phyloP scores from a whole-genome alignment of 2,329 filamentous ascomycete genomes.

The Diaporthe aspalathi region DNA sequence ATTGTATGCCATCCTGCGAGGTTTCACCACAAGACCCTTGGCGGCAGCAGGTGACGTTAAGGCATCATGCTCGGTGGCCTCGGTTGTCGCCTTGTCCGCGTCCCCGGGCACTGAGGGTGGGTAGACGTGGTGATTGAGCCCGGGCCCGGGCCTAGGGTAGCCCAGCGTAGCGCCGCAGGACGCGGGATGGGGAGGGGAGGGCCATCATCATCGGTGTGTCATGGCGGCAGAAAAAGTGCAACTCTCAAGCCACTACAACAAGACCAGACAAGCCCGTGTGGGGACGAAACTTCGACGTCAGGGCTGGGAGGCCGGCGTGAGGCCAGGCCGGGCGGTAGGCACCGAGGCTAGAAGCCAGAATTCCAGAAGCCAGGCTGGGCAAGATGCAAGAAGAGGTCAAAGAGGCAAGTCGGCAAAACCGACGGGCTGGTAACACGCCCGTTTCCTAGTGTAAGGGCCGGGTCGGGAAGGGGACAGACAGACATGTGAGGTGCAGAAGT shows the following conservation, averaged over 20 bases:
- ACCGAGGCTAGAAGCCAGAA: background rate
- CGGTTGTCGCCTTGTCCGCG: constrained; percentile 24
- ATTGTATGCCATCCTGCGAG: constrained; percentile 11
- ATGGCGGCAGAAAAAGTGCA: constrained; percentile 28
- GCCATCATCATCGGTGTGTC: constrained; percentile 30
- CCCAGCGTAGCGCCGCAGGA: constrained; percentile 11
- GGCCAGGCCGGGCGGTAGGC: background rate
- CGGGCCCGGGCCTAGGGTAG: constrained; percentile 1
- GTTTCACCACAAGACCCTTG: constrained; percentile 31
- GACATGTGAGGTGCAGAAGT: background rate
- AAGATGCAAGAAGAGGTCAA: background rate
- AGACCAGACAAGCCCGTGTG: constrained; percentile 4
- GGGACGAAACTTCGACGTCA: constrained; percentile 31
- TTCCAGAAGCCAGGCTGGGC: background rate
- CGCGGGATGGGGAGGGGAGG: background rate
- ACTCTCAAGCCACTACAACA: background rate
- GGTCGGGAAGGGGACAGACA: constrained; percentile 32
- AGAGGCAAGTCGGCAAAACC: constrained; percentile 21
- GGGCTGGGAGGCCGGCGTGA: constrained; percentile 19
- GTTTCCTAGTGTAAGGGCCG: constrained; percentile 24
- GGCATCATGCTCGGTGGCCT: constrained; percentile 12
- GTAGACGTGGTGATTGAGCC: background rate
- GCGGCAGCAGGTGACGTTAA: constrained; percentile 10
- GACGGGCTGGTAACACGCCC: constrained; percentile 26
- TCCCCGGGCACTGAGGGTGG: background rate